phyloP scores from a whole-genome alignment of 129 eudicot genomes.

The Flaveria sonorensis region DNA sequence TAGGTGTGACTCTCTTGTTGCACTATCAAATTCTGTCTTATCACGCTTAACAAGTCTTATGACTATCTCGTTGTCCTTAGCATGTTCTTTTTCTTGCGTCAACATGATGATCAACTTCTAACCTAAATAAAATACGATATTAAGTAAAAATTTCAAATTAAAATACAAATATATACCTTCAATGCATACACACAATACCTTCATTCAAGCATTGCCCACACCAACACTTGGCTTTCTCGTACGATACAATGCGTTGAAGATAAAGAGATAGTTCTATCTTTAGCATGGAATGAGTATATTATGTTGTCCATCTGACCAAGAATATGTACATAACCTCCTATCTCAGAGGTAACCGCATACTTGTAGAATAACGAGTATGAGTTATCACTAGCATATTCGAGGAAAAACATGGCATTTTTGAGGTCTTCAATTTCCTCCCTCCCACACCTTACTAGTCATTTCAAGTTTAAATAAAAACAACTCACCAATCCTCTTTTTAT shows the following conservation, averaged over 20 bases:
- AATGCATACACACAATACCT: neutral
- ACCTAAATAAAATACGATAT: neutral
- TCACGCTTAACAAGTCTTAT: neutral
- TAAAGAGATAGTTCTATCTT: neutral
- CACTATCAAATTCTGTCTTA: neutral
- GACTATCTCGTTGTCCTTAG: neutral
- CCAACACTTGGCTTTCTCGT: neutral
- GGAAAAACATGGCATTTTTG: neutral
- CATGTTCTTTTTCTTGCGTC: neutral
- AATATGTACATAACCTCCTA: neutral
- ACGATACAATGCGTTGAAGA: neutral
- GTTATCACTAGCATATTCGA: neutral
- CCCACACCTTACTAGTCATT: neutral
- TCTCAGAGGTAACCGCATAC: neutral
- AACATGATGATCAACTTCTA: neutral
- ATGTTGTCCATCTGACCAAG: neutral
- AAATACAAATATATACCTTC: neutral
- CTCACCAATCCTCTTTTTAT: neutral
- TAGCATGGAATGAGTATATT: neutral
- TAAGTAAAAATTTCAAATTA: neutral
- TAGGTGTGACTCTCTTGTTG: neutral
- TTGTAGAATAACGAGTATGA: neutral
- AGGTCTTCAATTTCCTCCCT: neutral
- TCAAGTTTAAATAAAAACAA: neutral
- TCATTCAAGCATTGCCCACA: neutral